Evolutionary conservation across 805 yeast genomes (phyloP).

Genomic region (Candida koratica): DNA sequence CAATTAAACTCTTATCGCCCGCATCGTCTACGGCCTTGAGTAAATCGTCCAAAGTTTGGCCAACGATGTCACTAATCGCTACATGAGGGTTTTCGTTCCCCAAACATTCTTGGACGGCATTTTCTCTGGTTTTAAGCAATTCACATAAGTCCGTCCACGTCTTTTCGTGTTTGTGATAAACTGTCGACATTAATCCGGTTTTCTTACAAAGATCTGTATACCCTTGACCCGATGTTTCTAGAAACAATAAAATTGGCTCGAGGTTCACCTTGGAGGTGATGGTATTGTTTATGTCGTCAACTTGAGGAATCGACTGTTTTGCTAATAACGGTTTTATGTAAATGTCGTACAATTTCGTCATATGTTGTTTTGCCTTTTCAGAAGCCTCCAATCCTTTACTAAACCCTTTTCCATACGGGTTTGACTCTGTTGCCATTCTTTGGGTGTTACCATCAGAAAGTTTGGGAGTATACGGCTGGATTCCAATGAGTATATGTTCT

Average conservation of each 20-base stretch:
- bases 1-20: slow-evolving; percentile 1
- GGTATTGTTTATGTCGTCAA: slow-evolving; percentile 35
- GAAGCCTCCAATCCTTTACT: slow-evolving; percentile 31
- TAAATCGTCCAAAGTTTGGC: slow-evolving; percentile 10
- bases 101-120: slow-evolving; percentile 16
- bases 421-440: background rate
- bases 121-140: slow-evolving; percentile 25
- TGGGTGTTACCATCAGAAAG: background rate
- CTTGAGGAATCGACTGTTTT: slow-evolving; percentile 7
- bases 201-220: slow-evolving; percentile 21
- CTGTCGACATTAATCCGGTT: slow-evolving; percentile 25
- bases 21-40: background rate
- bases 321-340: slow-evolving; percentile 15
- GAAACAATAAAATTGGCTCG: slow-evolving; percentile 28
- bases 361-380: slow-evolving; percentile 17
- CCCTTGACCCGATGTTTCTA: slow-evolving; percentile 28
- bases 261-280: slow-evolving; percentile 30
- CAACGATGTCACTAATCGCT: slow-evolving; percentile 6
- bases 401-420: slow-evolving; percentile 35
- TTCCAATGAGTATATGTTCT: slow-evolving; percentile 15
- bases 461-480: slow-evolving; percentile 16
- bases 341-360: slow-evolving; percentile 12
- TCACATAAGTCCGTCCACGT: slow-evolving; percentile 27
- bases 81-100: slow-evolving; percentile 4
- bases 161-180: slow-evolving; percentile 24